These are phyloP conservation scores for Coemansia aciculifera DNA, from an alignment of 192 early-diverging fungal species.

Conservation along the genomic window DNA sequence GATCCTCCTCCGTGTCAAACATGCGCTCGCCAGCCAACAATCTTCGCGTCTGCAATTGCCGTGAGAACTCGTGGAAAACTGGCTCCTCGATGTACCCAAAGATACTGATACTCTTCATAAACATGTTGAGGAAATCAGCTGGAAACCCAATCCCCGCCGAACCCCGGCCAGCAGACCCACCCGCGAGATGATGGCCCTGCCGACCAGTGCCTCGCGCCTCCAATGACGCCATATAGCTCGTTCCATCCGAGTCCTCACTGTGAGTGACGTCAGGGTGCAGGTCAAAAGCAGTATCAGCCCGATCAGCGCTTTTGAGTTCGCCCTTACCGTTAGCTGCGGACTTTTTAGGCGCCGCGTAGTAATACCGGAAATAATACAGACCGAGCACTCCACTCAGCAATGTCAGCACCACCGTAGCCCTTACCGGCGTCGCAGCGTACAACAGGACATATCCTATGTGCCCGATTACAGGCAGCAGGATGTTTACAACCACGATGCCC, in stretches of 20 bases:
- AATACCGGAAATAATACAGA: constrained; percentile 50
- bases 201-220: constrained; percentile 30
- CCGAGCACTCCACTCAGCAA: constrained; percentile 15
- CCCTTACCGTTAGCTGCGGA: constrained; percentile 11
- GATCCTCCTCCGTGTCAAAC: constrained; percentile 68
- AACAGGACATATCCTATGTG: constrained; percentile 9
- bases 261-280: constrained; percentile 43
- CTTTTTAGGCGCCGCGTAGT: constrained; percentile 36
- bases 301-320: constrained; percentile 13
- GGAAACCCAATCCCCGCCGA: constrained; percentile 37
- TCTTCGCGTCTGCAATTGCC: constrained; percentile 80
- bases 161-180: background rate
- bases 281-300: constrained; percentile 32
- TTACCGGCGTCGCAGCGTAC: constrained; percentile 25
- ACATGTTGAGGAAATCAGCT: constrained; percentile 55
- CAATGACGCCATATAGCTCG: constrained; percentile 36
- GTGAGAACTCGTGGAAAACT: constrained; percentile 93
- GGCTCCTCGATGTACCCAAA: constrained; percentile 97
- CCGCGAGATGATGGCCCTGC: background rate
- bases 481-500: constrained; percentile 22
- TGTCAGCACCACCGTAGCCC: background rate
- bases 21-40: constrained; percentile 75
- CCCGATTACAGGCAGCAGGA: constrained; percentile 14
- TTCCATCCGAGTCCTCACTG: constrained; percentile 33
- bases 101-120: constrained; percentile 77